These are phyloP conservation scores for Phyllosticta capitalensis DNA, from an alignment of 2,329 filamentous ascomycete species.

Conservation along the genomic window DNA sequence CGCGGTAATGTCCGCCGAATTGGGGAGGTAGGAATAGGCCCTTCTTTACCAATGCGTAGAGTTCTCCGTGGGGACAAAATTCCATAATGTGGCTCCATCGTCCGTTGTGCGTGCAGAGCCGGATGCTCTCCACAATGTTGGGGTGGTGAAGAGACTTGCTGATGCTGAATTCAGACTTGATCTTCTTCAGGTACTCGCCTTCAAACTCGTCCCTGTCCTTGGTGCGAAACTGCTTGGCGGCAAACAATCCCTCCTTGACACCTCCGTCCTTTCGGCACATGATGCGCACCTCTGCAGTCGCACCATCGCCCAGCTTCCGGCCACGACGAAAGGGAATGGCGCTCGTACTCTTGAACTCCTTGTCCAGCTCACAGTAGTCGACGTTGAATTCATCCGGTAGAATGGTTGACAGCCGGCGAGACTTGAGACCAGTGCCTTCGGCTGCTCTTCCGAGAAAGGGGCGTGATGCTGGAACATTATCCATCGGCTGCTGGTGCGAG, in stretches of 20 bases:
- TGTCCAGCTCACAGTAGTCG: constrained; percentile 57
- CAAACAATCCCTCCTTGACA: constrained; percentile 55
- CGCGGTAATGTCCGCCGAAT: constrained; percentile 37
- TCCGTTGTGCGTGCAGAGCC: constrained; percentile 61
- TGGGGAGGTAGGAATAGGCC: constrained; percentile 22
- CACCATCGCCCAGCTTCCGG: constrained; percentile 70
- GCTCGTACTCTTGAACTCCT: constrained; percentile 57
- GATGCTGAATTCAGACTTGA: constrained; percentile 85
- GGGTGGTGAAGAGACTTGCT: constrained; percentile 77
- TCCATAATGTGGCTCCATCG: constrained; percentile 93
- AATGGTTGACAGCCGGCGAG: constrained; percentile 65
- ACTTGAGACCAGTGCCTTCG: constrained; percentile 65
- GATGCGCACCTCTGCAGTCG: constrained; percentile 71
- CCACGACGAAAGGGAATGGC: constrained; percentile 63
- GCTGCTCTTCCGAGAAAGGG: constrained; percentile 37
- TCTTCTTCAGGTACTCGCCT: constrained; percentile 74
- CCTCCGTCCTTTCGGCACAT: constrained; percentile 60
- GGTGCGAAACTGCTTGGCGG: constrained; percentile 79
- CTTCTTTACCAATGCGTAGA: constrained; percentile 63
- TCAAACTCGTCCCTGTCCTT: constrained; percentile 60
- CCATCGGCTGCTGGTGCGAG: constrained; percentile 12
- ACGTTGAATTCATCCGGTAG: constrained; percentile 66
- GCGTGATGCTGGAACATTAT: constrained; percentile 37
- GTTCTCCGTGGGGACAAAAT: constrained; percentile 73
- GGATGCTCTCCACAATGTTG: constrained; percentile 74